Conservation (phyloP, 140 eudicot species). For the Erigeron philadelphicus region DNA sequence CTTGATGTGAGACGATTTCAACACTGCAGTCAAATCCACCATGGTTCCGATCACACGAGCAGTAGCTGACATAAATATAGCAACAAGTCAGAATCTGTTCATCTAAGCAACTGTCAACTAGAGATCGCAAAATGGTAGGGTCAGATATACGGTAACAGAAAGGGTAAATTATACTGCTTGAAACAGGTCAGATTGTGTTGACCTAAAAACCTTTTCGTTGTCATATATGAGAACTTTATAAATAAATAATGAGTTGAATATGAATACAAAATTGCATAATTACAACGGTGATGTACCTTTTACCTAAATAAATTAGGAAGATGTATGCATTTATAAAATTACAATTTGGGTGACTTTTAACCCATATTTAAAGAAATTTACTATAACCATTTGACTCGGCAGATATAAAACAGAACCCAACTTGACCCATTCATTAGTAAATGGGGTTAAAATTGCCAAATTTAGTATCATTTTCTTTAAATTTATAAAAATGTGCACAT, state of each 20-base stretch:
- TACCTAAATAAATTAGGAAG: background rate
- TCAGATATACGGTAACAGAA: background rate
- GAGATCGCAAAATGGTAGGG: background rate
- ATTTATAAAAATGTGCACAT: background rate
- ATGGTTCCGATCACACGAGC: slow-evolving; percentile 75
- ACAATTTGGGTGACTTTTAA: background rate
- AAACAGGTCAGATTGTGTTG: background rate
- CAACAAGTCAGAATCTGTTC: slow-evolving; percentile 6
- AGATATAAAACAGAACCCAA: background rate
- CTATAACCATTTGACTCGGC: too few species aligned
- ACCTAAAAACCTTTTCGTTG: background rate
- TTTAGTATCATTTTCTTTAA: background rate
- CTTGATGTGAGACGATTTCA: slow-evolving; percentile 70
- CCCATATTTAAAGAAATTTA: background rate
- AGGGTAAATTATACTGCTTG: background rate
- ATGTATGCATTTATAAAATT: background rate
- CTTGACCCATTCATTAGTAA: background rate
- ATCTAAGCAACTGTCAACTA: background rate
- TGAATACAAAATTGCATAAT: background rate
- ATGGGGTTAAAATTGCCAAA: too few species aligned
- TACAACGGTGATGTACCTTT: background rate
- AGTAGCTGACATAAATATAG: slow-evolving; percentile 48
- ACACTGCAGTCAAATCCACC: slow-evolving; percentile 94
- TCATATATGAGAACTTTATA: background rate
- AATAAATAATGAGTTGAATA: background rate